These are phyloP conservation scores for Hyaloscypha finlandica DNA, from an alignment of 495 filamentous ascomycete genomes.

Conservation along the genomic window DNA sequence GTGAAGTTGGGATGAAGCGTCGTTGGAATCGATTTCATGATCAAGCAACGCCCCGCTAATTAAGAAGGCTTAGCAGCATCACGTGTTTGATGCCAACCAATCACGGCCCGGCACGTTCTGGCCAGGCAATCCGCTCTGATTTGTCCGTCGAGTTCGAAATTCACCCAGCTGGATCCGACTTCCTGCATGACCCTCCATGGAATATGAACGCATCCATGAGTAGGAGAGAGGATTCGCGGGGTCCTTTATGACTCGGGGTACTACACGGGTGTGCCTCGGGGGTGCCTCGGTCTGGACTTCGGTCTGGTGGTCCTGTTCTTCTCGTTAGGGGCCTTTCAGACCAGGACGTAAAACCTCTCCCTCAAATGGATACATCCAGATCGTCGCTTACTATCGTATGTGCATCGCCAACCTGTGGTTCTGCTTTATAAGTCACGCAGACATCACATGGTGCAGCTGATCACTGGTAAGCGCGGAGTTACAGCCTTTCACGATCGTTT, in stretches of 20 bases:
- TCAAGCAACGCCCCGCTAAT: background rate
- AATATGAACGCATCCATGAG: background rate
- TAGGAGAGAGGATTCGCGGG: background rate
- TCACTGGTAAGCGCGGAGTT: background rate
- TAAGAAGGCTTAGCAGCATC: background rate
- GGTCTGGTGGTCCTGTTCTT: background rate
- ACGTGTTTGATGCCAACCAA: background rate
- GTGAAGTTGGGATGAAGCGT: slow-evolving; percentile 18
- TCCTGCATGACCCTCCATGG: background rate
- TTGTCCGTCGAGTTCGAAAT: background rate
- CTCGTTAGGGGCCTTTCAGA: background rate
- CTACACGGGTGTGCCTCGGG: background rate
- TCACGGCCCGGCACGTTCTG: background rate
- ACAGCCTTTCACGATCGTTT: background rate
- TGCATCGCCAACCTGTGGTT: background rate
- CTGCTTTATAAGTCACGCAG: background rate
- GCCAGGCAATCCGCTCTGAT: background rate
- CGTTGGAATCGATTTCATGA: background rate
- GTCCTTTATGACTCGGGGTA: background rate
- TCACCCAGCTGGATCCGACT: background rate
- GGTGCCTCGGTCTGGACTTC: background rate
- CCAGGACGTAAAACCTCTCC: background rate
- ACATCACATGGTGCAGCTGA: background rate
- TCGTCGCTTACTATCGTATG: background rate
- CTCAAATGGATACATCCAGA: background rate